A percentile compares a stretch with the other conserved stretches of the same genome.
phyloP scores from a whole-genome alignment of 2,329 filamentous ascomycete species.

The Xylaria sp. region DNA sequence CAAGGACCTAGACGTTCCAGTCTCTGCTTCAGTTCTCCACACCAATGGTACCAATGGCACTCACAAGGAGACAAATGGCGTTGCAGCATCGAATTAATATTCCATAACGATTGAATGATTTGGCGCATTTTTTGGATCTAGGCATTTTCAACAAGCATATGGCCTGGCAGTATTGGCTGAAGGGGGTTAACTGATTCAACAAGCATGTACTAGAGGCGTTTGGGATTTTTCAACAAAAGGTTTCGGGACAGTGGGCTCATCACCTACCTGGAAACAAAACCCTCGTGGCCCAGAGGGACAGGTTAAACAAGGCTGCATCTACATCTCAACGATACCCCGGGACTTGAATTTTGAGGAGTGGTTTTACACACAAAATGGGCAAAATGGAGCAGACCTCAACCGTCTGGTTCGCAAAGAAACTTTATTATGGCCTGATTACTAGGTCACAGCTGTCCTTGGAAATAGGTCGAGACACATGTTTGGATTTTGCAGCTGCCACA shows the following conservation, averaged over 20 bases:
- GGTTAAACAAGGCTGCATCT: constrained; percentile 49
- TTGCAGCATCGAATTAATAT: constrained; percentile 38
- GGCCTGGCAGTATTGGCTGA: constrained; percentile 29
- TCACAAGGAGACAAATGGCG: constrained; percentile 44
- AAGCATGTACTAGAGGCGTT: constrained; percentile 50
- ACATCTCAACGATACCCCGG: constrained; percentile 58
- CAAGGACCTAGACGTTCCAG: constrained; percentile 67
- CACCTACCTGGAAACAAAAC: constrained; percentile 33
- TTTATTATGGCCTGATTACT: constrained; percentile 3
- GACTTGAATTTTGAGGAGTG: constrained; percentile 37
- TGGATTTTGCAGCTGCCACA: constrained; percentile 1
- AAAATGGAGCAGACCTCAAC: constrained; percentile 40
- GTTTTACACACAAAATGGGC: constrained; percentile 18
- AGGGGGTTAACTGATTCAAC: constrained; percentile 48
- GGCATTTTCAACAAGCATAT: constrained; percentile 51
- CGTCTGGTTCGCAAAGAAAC: constrained; percentile 32
- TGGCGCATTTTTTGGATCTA: constrained; percentile 51
- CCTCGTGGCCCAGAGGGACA: constrained; percentile 43
- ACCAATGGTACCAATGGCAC: constrained; percentile 46
- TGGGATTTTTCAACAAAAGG: constrained; percentile 51
- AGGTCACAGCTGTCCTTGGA: constrained; percentile 6
- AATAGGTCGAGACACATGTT: constrained; percentile 12
- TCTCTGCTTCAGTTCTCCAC: constrained; percentile 35
- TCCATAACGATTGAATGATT: constrained; percentile 41
- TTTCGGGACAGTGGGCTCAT: constrained; percentile 45